Conservation (phyloP, 495 filamentous ascomycete species). For the Cercophora scortea region DNA sequence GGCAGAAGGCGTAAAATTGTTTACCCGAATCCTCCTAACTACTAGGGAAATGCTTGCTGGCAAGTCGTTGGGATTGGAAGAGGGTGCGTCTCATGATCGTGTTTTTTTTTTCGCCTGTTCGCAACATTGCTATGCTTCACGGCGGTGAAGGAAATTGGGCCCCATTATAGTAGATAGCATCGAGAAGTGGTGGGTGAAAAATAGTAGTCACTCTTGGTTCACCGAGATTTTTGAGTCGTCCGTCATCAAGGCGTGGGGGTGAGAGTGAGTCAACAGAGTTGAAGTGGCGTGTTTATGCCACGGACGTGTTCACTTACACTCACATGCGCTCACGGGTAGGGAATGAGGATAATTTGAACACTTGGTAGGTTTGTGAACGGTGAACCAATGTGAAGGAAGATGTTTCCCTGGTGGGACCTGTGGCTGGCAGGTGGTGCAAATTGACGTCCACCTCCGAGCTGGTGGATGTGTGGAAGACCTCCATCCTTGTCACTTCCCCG, state of each 20-base stretch:
- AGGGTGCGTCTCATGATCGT: no score
- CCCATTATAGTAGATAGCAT: background rate
- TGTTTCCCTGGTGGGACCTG: background rate
- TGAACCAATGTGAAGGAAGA: background rate
- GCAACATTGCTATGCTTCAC: no score
- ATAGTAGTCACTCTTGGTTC: no score
- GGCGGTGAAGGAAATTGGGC: background rate
- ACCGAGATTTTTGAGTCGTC: background rate
- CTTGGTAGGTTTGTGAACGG: background rate
- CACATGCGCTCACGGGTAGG: background rate
- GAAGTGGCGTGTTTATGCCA: background rate
- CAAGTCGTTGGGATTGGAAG: no score
- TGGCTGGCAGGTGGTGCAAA: background rate
- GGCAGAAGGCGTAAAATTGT: no score
- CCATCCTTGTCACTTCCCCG: background rate
- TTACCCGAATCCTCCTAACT: no score
- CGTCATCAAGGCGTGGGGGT: background rate
- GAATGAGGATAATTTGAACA: background rate
- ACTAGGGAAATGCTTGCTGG: no score
- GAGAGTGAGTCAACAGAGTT: background rate
- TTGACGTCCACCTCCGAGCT: background rate
- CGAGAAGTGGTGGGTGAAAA: background rate
- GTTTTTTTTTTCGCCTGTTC: no score
- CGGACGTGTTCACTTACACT: background rate
- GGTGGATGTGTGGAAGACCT: background rate